Evolutionary conservation across 495 filamentous ascomycete species (phyloP).

Genomic region (Penicillium diatomitis): DNA sequence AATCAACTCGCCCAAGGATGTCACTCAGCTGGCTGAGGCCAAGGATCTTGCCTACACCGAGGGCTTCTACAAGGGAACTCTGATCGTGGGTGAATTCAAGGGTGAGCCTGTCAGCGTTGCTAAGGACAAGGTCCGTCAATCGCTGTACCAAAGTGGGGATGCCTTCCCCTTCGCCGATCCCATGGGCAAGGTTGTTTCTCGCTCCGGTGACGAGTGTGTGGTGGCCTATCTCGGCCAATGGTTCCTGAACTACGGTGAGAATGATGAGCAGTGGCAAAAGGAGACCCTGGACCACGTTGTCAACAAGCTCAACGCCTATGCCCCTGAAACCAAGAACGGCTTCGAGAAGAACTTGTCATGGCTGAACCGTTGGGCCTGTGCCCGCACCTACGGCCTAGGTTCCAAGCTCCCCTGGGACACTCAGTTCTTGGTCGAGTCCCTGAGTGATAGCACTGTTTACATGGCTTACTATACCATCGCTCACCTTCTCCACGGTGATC

Average conservation of each 20-base stretch:
- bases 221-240: slow-evolving; percentile 93
- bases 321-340: slow-evolving; percentile 67
- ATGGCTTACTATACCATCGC: slow-evolving; percentile 96
- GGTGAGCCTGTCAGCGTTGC: slow-evolving; percentile 75
- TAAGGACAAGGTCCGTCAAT: slow-evolving; percentile 75
- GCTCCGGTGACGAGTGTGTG: slow-evolving; percentile 83
- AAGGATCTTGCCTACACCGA: slow-evolving; percentile 96
- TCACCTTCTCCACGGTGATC: slow-evolving; percentile 73
- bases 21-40: slow-evolving; percentile 79
- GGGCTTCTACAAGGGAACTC: slow-evolving; percentile 92
- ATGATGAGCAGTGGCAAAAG: slow-evolving; percentile 65
- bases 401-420: slow-evolving; percentile 94
- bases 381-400: slow-evolving; percentile 83
- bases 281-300: slow-evolving; percentile 64
- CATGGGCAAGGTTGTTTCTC: slow-evolving; percentile 74
- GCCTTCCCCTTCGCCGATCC: slow-evolving; percentile 93
- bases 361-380: slow-evolving; percentile 94
- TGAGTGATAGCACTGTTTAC: slow-evolving; percentile 88
- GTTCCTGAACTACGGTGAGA: slow-evolving; percentile 93
- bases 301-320: slow-evolving; percentile 69
- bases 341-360: slow-evolving; percentile 80
- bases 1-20: slow-evolving; percentile 92
- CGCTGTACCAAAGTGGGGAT: slow-evolving; percentile 67
- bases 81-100: slow-evolving; percentile 83
- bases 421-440: slow-evolving; percentile 82